Evolutionary conservation across 2,329 filamentous ascomycete species (phyloP), one percentile per base, ranked within the genome.

Genomic region (Iodosphaeria phyllophila): DNA sequence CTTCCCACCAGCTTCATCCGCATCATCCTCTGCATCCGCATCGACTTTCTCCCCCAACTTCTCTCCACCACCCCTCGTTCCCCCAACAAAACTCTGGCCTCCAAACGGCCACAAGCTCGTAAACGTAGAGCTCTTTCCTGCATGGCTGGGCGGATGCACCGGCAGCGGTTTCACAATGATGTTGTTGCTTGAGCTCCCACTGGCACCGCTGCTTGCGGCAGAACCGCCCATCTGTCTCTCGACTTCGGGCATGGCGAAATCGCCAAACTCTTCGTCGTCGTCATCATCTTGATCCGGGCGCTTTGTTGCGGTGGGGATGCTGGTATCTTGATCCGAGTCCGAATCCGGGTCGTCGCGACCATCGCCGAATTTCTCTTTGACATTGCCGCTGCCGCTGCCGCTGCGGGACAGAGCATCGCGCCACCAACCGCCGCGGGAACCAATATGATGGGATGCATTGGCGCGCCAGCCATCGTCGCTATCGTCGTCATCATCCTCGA

Each of bases 171-270:
- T 60, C 28, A 69, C 44, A 3, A 70, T 51, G n/a, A 59, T 48
- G 13, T 39, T 32, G n/a, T n/a, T n/a, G n/a, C n/a, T n/a, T n/a
- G n/a, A n/a, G n/a, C n/a, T n/a, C n/a, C n/a, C n/a, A n/a, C n/a
- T n/a, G n/a, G n/a, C n/a, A n/a, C n/a, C n/a, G 12, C 25, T 30
- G 26, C 33, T 40, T 11, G 31, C 35, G 16, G 14, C 22, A 5
- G 16, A 18, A 23, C 35, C 25, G 29, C 34, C 20, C n/a, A 30
- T 35, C n/a, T 42, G 37, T 24, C 41, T 41, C 17, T 48, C 51
- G 25, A 59, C 51, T 41, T 72, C 68, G 8, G 69, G 63, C 51
- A 75, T 67, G 33, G 67, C 69, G 35, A 75, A 75, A 29, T 76
- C 73, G 9, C 70, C 72, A 48, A 76, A 66, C 37, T 73, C 70